Evolutionary conservation across 1,284 basidiomycete species (phyloP).

Genomic region (Moesziomyces sp.): DNA sequence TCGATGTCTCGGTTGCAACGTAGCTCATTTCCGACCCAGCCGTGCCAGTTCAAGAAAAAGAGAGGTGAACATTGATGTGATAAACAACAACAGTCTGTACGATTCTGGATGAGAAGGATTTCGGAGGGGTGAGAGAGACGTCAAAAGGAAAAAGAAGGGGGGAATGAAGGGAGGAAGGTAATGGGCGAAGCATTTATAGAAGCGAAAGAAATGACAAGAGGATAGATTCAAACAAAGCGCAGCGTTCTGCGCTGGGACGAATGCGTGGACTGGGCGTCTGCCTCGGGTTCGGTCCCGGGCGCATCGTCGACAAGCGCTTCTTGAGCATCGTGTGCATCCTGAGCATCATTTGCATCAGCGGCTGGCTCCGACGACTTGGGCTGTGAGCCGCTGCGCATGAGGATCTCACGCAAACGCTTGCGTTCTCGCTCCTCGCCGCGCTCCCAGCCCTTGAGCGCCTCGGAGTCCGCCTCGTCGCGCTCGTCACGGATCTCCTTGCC

Average conservation of each 20-base stretch:
- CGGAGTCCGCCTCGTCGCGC: constrained; percentile 20
- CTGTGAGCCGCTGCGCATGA: constrained; percentile 7
- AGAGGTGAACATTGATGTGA: too few relatives aligned
- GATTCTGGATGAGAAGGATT: too few relatives aligned
- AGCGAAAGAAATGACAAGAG: background rate
- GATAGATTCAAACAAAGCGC: constrained; percentile 17
- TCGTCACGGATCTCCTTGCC: constrained; percentile 36
- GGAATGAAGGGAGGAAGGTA: too few relatives aligned
- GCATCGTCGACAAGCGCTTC: background rate
- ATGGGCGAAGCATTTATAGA: background rate
- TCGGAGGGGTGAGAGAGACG: too few relatives aligned
- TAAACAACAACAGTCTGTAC: too few relatives aligned
- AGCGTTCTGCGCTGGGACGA: constrained; percentile 28
- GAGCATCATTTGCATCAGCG: background rate
- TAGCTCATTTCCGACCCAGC: too few relatives aligned
- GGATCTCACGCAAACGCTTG: constrained; percentile 21
- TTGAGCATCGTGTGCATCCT: constrained; percentile 9
- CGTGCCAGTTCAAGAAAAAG: too few relatives aligned
- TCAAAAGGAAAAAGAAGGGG: too few relatives aligned
- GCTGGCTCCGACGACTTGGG: background rate
- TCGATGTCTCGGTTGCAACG: too few relatives aligned
- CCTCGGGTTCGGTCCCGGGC: background rate
- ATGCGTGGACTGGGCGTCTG: constrained; percentile 17
- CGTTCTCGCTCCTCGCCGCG: constrained; percentile 23
- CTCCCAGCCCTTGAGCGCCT: constrained; percentile 38